Evolutionary conservation across 495 filamentous ascomycete species (phyloP).

Genomic region (Tuber melanosporum): DNA sequence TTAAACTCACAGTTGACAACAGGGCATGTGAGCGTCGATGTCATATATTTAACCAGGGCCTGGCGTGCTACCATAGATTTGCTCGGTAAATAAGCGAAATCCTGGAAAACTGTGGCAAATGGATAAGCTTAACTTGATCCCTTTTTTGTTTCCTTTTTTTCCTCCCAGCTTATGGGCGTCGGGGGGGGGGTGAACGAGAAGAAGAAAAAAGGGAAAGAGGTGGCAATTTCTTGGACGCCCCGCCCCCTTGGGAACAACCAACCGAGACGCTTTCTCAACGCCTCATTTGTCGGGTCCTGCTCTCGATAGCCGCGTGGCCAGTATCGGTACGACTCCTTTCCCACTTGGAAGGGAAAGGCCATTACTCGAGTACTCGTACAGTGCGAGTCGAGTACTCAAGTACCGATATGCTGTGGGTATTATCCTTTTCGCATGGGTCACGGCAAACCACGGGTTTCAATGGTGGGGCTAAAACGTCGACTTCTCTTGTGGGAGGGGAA

Average conservation of each 20-base stretch:
- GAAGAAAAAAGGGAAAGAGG: neutral
- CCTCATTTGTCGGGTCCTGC: neutral
- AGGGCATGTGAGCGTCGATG: neutral
- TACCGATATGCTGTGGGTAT: neutral
- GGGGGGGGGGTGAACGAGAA: neutral
- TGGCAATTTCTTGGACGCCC: neutral
- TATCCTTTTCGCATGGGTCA: neutral
- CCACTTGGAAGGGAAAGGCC: neutral
- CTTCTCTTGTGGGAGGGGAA: neutral
- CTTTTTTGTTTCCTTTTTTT: neutral
- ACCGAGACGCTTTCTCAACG: neutral
- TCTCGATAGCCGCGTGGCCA: neutral
- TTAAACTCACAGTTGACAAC: neutral
- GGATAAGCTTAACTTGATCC: constrained; percentile 3
- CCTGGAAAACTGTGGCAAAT: constrained; percentile 1
- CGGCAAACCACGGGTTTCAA: neutral
- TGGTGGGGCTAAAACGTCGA: neutral
- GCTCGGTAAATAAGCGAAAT: constrained; percentile 4
- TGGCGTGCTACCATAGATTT: neutral
- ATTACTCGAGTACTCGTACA: no score
- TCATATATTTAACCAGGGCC: neutral
- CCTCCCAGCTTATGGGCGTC: neutral
- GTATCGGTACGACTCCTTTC: neutral
- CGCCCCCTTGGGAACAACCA: neutral
- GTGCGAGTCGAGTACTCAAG: no score